Base-by-base conservation (phyloP, 164 flowering plant genomes). In the Platanus orientalis region DNA sequence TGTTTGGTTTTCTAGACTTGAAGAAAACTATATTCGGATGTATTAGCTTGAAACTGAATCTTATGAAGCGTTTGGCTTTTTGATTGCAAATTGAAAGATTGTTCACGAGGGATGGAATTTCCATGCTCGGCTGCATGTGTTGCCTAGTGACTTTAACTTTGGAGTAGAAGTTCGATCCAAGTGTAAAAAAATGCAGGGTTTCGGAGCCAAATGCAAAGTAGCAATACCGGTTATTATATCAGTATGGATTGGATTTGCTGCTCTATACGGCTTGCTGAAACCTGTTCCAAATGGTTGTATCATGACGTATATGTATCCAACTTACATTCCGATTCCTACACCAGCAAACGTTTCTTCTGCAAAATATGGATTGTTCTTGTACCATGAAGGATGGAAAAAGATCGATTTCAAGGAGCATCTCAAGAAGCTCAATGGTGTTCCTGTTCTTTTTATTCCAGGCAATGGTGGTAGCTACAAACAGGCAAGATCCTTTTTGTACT, bases 391-490 rank as follows among this genome's bases (percentile, higher is more conserved):
- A 1, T 95, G 99, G 99, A 84, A 79, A 62, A 81, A 81, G 85
- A 92, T 95, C 50, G 97, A 95, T 75, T 92, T 85, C 53, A 45
- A 71, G 26, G 86, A 90, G 47, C 97, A 87, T 71, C 60, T 95
- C 7, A 87, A 85, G 80, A 79, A 82, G 73, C 85, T 92, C 25
- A 82, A 63, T 73, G 99, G 99, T 0, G 80, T 84, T 57, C 99
- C 99, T 1, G 94, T 95, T 44, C 88, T 95, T 73, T 90, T 92
- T 63, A 83, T 95, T 58, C 99, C 99, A 0, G 99, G 97, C 39
- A 95, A 92, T 80, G 94, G 96, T 23, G 99, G 99, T 59, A 92
- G 99, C 80, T 95, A 80, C 78, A 95, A 95, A 68, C 99, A 95
- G 97, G 99, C 60, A 72, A 74, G 77, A n/a, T 44, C 44, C 16